A percentile compares a stretch with the other conserved stretches of the same genome.
phyloP scores from a whole-genome alignment of 257 asterid species.

The Solanum commersonii region DNA sequence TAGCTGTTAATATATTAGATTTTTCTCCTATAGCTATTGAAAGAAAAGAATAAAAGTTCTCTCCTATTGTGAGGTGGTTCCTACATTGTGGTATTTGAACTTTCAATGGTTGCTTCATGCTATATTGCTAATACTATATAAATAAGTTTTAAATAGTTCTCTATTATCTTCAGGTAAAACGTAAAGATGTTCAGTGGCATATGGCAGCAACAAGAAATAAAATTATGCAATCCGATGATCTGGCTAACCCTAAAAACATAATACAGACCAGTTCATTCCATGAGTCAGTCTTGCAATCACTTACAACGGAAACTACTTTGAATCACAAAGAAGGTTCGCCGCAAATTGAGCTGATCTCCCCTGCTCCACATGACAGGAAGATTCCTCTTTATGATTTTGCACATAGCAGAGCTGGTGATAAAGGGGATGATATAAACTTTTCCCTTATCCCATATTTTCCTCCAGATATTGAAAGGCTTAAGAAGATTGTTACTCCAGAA shows the following conservation, averaged over 20 bases:
- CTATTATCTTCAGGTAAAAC: conserved; percentile 39
- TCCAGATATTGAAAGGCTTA: conserved; percentile 71
- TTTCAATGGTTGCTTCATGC: neutral
- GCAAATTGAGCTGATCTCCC: conserved; percentile 9
- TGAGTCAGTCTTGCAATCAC: conserved; percentile 14
- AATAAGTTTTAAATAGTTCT: neutral
- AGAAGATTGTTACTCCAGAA: conserved; percentile 46
- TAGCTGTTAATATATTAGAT: neutral
- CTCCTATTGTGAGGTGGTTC: neutral
- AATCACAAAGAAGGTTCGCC: conserved; percentile 1
- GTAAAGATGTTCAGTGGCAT: conserved; percentile 66
- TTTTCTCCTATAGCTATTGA: neutral
- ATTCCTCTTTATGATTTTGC: conserved; percentile 61
- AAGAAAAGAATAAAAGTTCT: neutral
- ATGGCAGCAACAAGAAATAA: conserved; percentile 31
- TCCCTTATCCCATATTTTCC: conserved; percentile 81
- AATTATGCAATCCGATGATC: conserved; percentile 14
- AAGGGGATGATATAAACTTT: conserved; percentile 79
- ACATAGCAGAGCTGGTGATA: conserved; percentile 90
- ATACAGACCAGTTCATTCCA: conserved; percentile 5
- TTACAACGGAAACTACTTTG: conserved; percentile 8
- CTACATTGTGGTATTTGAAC: neutral
- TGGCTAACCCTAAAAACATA: neutral
- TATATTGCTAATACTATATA: neutral
- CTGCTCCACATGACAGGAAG: conserved; percentile 54